Percentiles rank a stretch among this genome's conserved stretches.
phyloP scores from a whole-genome alignment of 2,329 filamentous ascomycete species.

The Neonectria ditissima region DNA sequence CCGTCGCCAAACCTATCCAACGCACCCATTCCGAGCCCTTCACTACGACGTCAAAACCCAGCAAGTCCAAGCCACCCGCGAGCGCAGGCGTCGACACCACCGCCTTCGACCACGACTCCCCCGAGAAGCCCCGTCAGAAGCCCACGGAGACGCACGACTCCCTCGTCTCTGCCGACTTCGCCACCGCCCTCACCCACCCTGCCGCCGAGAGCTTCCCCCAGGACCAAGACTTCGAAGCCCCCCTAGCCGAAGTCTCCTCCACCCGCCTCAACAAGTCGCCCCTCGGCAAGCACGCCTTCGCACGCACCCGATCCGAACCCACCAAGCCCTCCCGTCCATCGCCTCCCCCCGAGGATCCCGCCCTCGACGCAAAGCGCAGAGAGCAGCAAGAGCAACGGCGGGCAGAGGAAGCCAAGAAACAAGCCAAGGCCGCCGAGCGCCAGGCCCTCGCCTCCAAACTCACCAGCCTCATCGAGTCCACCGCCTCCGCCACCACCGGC shows the following conservation, averaged over 20 bases:
- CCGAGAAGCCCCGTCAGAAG: slow-evolving; percentile 34
- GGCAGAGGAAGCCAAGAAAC: slow-evolving; percentile 42
- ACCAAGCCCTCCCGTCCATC: slow-evolving; percentile 23
- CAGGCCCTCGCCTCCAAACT: slow-evolving; percentile 57
- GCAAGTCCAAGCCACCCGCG: slow-evolving; percentile 34
- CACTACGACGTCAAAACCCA: slow-evolving; percentile 19
- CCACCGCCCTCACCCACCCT: slow-evolving; percentile 48
- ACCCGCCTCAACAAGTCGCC: slow-evolving; percentile 58
- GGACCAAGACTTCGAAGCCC: slow-evolving; percentile 44
- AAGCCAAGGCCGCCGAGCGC: slow-evolving; percentile 52
- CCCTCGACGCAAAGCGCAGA: slow-evolving; percentile 21
- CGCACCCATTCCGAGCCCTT: slow-evolving; percentile 39
- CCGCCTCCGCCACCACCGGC: slow-evolving; percentile 25
- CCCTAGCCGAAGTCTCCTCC: slow-evolving; percentile 56
- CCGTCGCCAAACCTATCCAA: slow-evolving; percentile 32
- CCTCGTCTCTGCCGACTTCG: slow-evolving; percentile 53
- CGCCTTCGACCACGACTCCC: slow-evolving; percentile 52
- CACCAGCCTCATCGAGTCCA: slow-evolving; percentile 55
- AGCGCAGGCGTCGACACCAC: slow-evolving; percentile 53
- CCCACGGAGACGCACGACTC: slow-evolving; percentile 36
- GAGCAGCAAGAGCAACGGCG: slow-evolving; percentile 29
- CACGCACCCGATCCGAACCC: slow-evolving; percentile 55
- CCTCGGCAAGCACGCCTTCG: slow-evolving; percentile 44
- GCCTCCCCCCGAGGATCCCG: background rate
- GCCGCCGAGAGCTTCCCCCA: slow-evolving; percentile 43